Conservation (phyloP, 208 protist species). For the Trypanosoma platydactyli region DNA sequence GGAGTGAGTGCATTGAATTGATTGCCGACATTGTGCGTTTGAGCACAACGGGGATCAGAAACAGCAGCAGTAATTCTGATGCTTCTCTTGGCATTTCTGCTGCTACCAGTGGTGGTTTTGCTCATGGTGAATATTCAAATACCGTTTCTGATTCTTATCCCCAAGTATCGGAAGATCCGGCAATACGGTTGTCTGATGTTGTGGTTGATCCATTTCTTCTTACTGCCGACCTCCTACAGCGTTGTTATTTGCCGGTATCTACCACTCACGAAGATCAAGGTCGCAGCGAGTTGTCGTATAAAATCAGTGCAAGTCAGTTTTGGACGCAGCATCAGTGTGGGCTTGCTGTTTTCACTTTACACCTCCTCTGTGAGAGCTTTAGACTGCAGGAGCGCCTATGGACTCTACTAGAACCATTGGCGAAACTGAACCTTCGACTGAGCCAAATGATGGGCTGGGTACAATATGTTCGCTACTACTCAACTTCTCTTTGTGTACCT, state of each 20-base stretch:
- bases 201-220: constrained; percentile 24
- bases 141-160: not conserved
- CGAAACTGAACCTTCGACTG: constrained; percentile 39
- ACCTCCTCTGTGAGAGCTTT: constrained; percentile 68
- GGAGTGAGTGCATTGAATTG: constrained; percentile 19
- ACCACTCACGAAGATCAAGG: not conserved
- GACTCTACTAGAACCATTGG: constrained; percentile 48
- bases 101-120: constrained; percentile 4
- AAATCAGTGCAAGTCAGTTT: not conserved
- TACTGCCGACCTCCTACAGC: constrained; percentile 20
- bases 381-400: constrained; percentile 63
- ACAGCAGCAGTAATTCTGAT: constrained; percentile 3
- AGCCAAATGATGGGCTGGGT: constrained; percentile 40
- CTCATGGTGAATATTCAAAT: not conserved
- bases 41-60: constrained; percentile 24
- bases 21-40: constrained; percentile 25
- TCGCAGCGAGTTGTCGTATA: not conserved
- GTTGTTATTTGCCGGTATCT: not conserved
- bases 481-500: constrained; percentile 27
- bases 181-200: constrained; percentile 26
- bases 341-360: constrained; percentile 46
- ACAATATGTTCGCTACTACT: constrained; percentile 59
- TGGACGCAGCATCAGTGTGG: constrained; percentile 50
- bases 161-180: not conserved
- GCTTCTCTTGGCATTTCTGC: not conserved